Evolutionary conservation across 441 rosid genomes (phyloP).

Genomic region (Erysimum pusillum): DNA sequence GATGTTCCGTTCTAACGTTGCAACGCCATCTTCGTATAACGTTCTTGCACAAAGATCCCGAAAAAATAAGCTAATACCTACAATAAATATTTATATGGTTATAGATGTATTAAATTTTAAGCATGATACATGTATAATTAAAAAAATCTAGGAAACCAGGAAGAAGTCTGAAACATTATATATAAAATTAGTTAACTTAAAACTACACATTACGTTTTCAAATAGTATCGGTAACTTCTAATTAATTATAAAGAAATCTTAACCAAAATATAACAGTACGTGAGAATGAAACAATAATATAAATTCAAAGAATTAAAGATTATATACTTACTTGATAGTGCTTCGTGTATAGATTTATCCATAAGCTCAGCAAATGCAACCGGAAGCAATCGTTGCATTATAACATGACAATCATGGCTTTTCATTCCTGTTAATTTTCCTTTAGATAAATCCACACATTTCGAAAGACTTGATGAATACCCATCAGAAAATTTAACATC

Average conservation of each 20-base stretch:
- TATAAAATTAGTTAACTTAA: no score
- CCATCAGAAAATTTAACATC: constrained; percentile 11
- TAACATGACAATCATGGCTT: background rate
- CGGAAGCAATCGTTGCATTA: constrained; percentile 9
- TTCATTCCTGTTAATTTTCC: background rate
- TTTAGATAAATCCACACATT: constrained; percentile 33
- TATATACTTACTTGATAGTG: background rate
- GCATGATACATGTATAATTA: no score
- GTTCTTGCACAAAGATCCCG: background rate
- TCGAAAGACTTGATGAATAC: background rate
- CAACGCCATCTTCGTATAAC: background rate
- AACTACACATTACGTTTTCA: no score
- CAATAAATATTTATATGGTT: background rate
- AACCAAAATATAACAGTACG: no score
- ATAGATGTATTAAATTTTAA: background rate
- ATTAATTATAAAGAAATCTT: no score
- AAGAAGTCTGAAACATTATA: no score
- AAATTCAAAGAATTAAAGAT: background rate
- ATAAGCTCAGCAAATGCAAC: background rate
- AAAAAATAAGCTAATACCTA: background rate
- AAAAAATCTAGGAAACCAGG: no score
- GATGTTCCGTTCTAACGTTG: background rate
- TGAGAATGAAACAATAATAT: background rate
- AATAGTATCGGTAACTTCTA: no score
- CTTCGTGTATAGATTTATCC: background rate